Percentiles rank a stretch among this genome's conserved stretches.
Conservation (phyloP, 352 stramenopile species). For the Aphanomyces stellatus region DNA sequence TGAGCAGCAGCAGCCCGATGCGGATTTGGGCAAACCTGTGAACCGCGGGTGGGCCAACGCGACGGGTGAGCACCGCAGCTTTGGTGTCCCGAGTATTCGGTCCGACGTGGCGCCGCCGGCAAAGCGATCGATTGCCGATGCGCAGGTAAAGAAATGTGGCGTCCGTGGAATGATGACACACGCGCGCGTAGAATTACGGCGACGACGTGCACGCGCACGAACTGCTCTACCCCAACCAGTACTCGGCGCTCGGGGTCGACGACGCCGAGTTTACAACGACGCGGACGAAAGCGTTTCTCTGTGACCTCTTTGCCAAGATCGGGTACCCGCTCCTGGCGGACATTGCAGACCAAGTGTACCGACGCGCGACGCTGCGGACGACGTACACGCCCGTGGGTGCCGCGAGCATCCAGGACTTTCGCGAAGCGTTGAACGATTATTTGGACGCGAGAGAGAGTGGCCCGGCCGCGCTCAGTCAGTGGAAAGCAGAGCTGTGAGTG, state of each 20-base stretch:
- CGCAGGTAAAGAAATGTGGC: constrained; percentile 27
- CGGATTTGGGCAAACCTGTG: constrained; percentile 67
- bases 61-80: constrained; percentile 47
- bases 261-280: constrained; percentile 79
- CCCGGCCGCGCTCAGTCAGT: constrained; percentile 36
- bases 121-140: constrained; percentile 74
- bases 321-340: constrained; percentile 40
- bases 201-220: constrained; percentile 73
- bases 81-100: constrained; percentile 80
- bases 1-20: constrained; percentile 74
- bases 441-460: constrained; percentile 41
- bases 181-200: constrained; percentile 68
- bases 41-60: constrained; percentile 83
- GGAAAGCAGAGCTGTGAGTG: constrained; percentile 34
- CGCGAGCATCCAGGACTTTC: constrained; percentile 60
- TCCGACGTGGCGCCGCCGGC: constrained; percentile 69
- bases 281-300: constrained; percentile 46
- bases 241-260: constrained; percentile 64
- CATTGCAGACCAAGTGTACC: constrained; percentile 67
- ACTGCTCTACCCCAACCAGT: constrained; percentile 79
- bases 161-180: neutral
- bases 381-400: constrained; percentile 33
- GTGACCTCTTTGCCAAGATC: constrained; percentile 42
- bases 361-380: constrained; percentile 34
- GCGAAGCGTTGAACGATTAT: constrained; percentile 64